phyloP scores from a whole-genome alignment of 139 green algal species.

The Spirogloea muscicola region DNA sequence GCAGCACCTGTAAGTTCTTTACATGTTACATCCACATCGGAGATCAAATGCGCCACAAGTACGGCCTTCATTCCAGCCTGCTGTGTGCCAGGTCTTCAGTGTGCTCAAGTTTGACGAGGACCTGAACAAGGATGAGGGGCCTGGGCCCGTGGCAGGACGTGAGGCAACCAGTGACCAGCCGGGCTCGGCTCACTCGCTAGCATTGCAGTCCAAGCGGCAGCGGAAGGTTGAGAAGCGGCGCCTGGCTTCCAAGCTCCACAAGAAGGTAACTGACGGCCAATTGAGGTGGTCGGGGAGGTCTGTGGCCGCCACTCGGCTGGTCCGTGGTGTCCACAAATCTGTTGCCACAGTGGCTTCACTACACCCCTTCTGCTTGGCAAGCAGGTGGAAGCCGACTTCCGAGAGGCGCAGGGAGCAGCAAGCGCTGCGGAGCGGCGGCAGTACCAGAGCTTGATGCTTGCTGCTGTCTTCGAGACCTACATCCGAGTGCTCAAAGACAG shows the following conservation, averaged over 20 bases:
- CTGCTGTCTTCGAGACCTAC: slow-evolving; percentile 55
- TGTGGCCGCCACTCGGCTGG: too few species aligned
- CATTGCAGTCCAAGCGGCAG: slow-evolving; percentile 36
- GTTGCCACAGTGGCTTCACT: too few species aligned
- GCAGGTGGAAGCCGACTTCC: slow-evolving; percentile 35
- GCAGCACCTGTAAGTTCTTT: too few species aligned
- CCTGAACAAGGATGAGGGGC: slow-evolving; percentile 2
- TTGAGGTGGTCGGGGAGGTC: too few species aligned
- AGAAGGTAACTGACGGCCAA: slow-evolving; percentile 25
- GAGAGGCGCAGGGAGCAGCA: slow-evolving; percentile 27
- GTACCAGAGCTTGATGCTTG: slow-evolving; percentile 40
- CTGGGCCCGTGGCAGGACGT: not conserved
- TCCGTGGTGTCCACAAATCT: too few species aligned
- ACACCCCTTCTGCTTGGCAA: too few species aligned
- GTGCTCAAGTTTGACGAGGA: slow-evolving; percentile 33
- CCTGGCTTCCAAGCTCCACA: slow-evolving; percentile 9
- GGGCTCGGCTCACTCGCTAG: not conserved
- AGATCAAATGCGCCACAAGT: too few species aligned
- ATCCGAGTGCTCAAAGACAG: slow-evolving; percentile 54
- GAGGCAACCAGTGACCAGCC: not conserved
- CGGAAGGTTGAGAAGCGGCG: slow-evolving; percentile 47
- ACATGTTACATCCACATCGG: too few species aligned
- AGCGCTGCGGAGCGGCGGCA: slow-evolving; percentile 20
- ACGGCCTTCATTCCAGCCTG: too few species aligned
- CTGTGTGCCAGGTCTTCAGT: too few species aligned